Evolutionary conservation across 371 early-diverging fungal species (phyloP).

Genomic region (Haplosporangium sp.): DNA sequence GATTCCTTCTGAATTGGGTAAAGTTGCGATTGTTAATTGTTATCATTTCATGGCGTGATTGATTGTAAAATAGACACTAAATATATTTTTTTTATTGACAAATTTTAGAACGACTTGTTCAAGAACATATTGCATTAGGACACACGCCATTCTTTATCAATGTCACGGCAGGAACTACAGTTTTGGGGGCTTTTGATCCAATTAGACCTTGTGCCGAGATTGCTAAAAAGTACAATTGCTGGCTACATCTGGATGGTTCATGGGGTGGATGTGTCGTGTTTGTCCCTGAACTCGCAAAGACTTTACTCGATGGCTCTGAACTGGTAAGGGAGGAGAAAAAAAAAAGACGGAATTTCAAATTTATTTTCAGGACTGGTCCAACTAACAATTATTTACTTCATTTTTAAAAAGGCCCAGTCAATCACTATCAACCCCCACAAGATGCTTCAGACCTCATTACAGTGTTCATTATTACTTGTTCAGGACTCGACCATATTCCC

Average conservation of each 20-base stretch:
- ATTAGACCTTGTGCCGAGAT: slow-evolving; percentile 68
- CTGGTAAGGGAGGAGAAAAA: slow-evolving; percentile 38
- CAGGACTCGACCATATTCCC: slow-evolving; percentile 64
- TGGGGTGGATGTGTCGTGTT: slow-evolving; percentile 88
- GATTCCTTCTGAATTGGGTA: slow-evolving; percentile 70
- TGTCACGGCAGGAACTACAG: slow-evolving; percentile 91
- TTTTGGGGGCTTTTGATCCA: slow-evolving; percentile 88
- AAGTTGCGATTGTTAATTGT: slow-evolving; percentile 1
- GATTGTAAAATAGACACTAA: neutral
- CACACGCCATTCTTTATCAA: slow-evolving; percentile 85
- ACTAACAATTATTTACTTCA: slow-evolving; percentile 1
- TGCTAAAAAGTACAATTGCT: slow-evolving; percentile 74
- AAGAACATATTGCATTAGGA: slow-evolving; percentile 56
- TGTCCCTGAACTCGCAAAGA: slow-evolving; percentile 53
- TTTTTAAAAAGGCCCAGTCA: slow-evolving; percentile 67
- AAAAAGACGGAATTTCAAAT: neutral
- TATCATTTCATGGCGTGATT: slow-evolving; percentile 11
- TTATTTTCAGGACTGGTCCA: neutral
- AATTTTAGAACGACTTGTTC: slow-evolving; percentile 61
- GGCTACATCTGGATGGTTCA: slow-evolving; percentile 90
- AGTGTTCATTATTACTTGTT: slow-evolving; percentile 85
- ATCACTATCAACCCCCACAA: slow-evolving; percentile 91
- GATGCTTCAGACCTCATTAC: slow-evolving; percentile 85
- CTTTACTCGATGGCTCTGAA: slow-evolving; percentile 66
- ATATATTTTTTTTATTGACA: neutral